Evolutionary conservation across 805 yeast genomes (phyloP).

Genomic region (Starmerella potacharoeniae): DNA sequence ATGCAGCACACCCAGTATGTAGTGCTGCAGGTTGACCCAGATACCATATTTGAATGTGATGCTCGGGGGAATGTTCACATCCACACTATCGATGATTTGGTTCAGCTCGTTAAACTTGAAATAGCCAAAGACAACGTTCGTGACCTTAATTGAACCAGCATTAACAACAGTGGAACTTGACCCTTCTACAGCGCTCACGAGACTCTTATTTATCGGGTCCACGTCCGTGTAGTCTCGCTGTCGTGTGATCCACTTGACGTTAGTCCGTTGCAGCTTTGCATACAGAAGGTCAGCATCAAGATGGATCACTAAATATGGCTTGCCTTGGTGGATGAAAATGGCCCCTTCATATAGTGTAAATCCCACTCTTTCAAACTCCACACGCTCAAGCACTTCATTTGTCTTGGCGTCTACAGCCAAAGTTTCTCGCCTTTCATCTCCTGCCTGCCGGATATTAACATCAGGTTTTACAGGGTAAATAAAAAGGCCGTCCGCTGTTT

Average conservation of each 20-base stretch:
- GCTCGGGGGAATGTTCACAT: conserved; percentile 81
- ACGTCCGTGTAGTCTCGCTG: conserved; percentile 91
- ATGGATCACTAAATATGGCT: conserved; percentile 74
- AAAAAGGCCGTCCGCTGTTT: conserved; percentile 32
- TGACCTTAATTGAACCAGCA: conserved; percentile 63
- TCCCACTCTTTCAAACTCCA: conserved; percentile 78
- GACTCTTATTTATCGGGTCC: conserved; percentile 44
- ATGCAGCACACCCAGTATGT: conserved; percentile 48
- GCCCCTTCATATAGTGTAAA: conserved; percentile 90
- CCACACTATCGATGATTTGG: conserved; percentile 84
- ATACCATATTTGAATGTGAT: conserved; percentile 61
- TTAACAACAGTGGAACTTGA: conserved; percentile 28
- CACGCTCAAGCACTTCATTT: conserved; percentile 67
- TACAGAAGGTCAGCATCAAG: conserved; percentile 65
- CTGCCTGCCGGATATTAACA: conserved; percentile 73
- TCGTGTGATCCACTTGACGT: conserved; percentile 86
- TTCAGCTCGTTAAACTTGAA: conserved; percentile 70
- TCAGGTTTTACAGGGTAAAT: conserved; percentile 67
- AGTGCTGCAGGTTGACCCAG: conserved; percentile 77
- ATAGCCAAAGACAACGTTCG: conserved; percentile 79
- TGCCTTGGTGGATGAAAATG: conserved; percentile 87
- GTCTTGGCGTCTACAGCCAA: conserved; percentile 87
- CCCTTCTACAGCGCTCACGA: conserved; percentile 19
- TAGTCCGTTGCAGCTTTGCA: conserved; percentile 79
- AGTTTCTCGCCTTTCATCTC: conserved; percentile 62